Percentiles rank a stretch among this genome's conserved stretches.
Evolutionary conservation across 345 rosid species (phyloP).

Genomic region (Gossypium turneri): DNA sequence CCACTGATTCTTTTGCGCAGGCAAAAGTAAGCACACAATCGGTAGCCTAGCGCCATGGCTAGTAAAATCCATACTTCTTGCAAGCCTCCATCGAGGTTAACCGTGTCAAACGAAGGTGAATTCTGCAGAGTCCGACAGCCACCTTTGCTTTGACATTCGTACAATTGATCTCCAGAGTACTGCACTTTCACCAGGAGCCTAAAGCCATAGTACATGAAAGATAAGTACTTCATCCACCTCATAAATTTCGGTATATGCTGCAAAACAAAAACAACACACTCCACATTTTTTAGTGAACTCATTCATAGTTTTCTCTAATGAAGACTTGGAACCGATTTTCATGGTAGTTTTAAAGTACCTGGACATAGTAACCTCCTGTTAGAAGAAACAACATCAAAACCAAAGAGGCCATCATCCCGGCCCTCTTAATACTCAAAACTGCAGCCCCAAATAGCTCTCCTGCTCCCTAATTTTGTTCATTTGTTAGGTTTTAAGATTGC

Average conservation of each 20-base stretch:
- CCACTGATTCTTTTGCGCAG: constrained; percentile 58
- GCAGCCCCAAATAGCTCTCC: constrained; percentile 93
- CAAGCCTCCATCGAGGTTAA: constrained; percentile 70
- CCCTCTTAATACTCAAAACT: constrained; percentile 78
- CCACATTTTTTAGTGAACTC: not conserved
- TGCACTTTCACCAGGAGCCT: constrained; percentile 81
- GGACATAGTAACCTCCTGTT: constrained; percentile 96
- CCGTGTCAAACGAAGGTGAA: constrained; percentile 39
- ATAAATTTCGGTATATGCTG: constrained; percentile 88
- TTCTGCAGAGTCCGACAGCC: constrained; percentile 42
- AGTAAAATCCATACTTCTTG: constrained; percentile 87
- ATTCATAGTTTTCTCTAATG: not conserved
- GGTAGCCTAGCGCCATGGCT: constrained; percentile 74
- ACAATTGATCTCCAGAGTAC: constrained; percentile 63
- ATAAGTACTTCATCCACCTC: constrained; percentile 34
- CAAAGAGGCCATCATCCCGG: constrained; percentile 88
- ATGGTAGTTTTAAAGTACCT: constrained; percentile 41
- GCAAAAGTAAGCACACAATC: constrained; percentile 64
- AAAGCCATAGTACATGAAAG: constrained; percentile 52
- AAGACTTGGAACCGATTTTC: constrained; percentile 35
- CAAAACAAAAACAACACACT: constrained; percentile 9
- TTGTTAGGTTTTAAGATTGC: not conserved
- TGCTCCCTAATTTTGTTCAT: constrained; percentile 46
- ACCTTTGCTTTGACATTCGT: constrained; percentile 68
- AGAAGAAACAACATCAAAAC: constrained; percentile 84